Percentiles rank a stretch among this genome's conserved stretches.
Evolutionary conservation across 805 yeast species (phyloP).

Genomic region (Starmerella stigmatis): DNA sequence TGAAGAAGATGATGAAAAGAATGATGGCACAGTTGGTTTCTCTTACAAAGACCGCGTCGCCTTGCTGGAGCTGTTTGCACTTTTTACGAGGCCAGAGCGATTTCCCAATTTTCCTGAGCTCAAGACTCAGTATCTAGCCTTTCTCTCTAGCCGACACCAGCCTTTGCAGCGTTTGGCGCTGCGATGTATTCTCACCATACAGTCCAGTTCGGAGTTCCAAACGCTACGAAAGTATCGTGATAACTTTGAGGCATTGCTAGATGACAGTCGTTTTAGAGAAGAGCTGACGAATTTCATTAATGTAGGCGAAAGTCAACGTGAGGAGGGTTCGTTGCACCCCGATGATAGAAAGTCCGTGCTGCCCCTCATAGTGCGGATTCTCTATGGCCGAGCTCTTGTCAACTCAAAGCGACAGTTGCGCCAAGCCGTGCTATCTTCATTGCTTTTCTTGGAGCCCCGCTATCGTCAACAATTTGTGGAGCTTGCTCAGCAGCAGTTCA

Average conservation of each 20-base stretch:
- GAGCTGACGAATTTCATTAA: conserved; percentile 56
- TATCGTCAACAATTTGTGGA: conserved; percentile 50
- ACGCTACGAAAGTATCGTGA: conserved; percentile 56
- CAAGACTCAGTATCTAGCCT: conserved; percentile 40
- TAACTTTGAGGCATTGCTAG: conserved; percentile 61
- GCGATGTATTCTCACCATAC: conserved; percentile 55
- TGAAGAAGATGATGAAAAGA: conserved; percentile 25
- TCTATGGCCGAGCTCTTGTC: conserved; percentile 80
- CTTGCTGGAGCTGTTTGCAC: conserved; percentile 51
- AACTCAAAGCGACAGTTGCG: conserved; percentile 66
- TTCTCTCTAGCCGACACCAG: conserved; percentile 51
- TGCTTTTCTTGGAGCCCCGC: conserved; percentile 30
- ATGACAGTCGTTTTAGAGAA: conserved; percentile 76
- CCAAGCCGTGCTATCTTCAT: conserved; percentile 31
- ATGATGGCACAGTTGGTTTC: conserved; percentile 2
- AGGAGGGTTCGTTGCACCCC: conserved; percentile 41
- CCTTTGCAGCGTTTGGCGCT: conserved; percentile 66
- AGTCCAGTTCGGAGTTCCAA: conserved; percentile 34
- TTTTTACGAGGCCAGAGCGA: conserved; percentile 54
- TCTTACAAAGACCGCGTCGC: conserved; percentile 27
- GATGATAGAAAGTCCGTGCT: conserved; percentile 51
- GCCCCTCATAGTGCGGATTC: conserved; percentile 63
- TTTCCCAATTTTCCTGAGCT: conserved; percentile 45
- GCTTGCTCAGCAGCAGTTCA: conserved; percentile 45
- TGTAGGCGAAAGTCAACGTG: conserved; percentile 34